These are phyloP conservation scores for Leishmania martiniquensis DNA, from an alignment of 208 protist genomes.

Conservation along the genomic window DNA sequence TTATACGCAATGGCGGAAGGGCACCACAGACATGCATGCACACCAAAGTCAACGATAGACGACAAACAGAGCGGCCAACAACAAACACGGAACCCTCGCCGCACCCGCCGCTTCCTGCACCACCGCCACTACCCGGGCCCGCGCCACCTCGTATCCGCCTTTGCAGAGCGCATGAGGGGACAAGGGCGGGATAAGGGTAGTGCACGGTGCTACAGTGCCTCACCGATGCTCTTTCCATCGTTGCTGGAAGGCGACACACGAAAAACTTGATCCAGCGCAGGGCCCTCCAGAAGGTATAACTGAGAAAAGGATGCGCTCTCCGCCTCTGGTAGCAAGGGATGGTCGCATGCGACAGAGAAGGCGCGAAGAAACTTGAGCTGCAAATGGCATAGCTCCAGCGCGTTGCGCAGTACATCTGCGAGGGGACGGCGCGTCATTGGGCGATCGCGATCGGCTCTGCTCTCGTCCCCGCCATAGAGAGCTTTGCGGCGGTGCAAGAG, in stretches of 20 bases:
- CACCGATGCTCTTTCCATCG: background rate
- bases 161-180: background rate
- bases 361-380: conserved; percentile 57
- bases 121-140: no score
- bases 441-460: conserved; percentile 5
- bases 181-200: background rate
- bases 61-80: no score
- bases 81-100: no score
- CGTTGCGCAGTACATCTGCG: conserved; percentile 40
- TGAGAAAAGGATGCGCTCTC: conserved; percentile 65
- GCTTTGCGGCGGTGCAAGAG: conserved; percentile 29
- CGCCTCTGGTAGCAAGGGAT: conserved; percentile 60
- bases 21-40: no score
- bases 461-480: conserved; percentile 4
- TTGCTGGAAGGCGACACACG: conserved; percentile 11
- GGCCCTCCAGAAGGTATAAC: conserved; percentile 60
- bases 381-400: conserved; percentile 51
- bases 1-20: no score
- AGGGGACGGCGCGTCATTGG: conserved; percentile 33
- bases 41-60: no score
- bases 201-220: background rate
- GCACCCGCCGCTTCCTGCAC: no score
- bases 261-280: conserved; percentile 40
- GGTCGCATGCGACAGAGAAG: conserved; percentile 72
- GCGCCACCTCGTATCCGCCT: background rate